Evolutionary conservation across 257 asterid genomes (phyloP), one percentile per base, ranked within the genome.

Genomic region (Galeopsis tetrahit): DNA sequence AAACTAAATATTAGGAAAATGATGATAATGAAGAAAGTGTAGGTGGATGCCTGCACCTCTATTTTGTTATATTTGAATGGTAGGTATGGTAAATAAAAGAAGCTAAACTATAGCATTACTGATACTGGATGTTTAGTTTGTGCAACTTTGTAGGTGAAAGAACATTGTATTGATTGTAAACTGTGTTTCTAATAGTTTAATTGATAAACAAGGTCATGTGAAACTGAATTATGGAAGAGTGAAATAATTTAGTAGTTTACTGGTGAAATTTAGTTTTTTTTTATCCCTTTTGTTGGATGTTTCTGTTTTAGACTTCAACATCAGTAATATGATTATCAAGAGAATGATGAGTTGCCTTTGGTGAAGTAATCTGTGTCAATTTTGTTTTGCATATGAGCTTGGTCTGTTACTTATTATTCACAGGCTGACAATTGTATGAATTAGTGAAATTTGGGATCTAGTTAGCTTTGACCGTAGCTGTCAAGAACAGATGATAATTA

Each of bases 1-100:
- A 10, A 11, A 46, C 17, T 48, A 48, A 48, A 48, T 10, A 13
- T 10, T 2, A 34, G 40, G 51, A 66, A 34, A 34, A 65, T 10
- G 6, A 14, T 56, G 43, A 5, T 13, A 49, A 49, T 42, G 56
- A 62, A 14, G 13, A 57, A 8, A 55, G 71, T 17, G 42, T 6
- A 7, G 53, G 65, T 71, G 68, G 9, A 70, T 13, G 74, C 40
- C 8, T 39, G 55, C 33, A 28, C 59, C 14, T 72, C 64, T 71
- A 60, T 46, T 10, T 61, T 49, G 7, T 10, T 53, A 36, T 51
- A 48, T 56, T 76, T 10, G 51, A 5, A 11, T 62, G n/a, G 8
- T 69, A 34, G n/a, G 8, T 69, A 34, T 69, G 44, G 63, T 68
- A 11, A 14, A 32, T 51, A 1, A 14, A 14, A 11, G 17, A 35